Percentiles rank a stretch among this genome's conserved stretches.
These are phyloP conservation scores for Leccinum olivaceopallidum DNA, from an alignment of 768 basidiomycete species.

Conservation along the genomic window DNA sequence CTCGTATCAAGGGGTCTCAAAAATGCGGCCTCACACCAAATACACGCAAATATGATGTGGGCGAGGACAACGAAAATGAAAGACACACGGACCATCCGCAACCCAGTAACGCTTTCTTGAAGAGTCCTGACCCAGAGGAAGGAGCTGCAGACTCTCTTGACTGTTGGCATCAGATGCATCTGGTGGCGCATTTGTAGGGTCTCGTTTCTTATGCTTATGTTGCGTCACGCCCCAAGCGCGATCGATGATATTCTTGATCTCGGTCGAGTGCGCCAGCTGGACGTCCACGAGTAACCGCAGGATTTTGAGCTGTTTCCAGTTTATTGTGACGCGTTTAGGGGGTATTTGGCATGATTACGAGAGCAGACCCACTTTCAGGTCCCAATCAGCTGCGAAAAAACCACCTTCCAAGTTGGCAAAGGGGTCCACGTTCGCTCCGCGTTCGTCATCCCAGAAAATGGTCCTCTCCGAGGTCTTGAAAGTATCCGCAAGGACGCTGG, in stretches of 20 bases:
- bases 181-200: constrained; percentile 53
- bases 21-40: constrained; percentile 57
- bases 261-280: constrained; percentile 67
- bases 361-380: constrained; percentile 65
- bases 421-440: constrained; percentile 70
- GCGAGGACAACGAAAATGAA: constrained; percentile 34
- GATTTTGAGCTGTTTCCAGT: constrained; percentile 64
- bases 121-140: constrained; percentile 77
- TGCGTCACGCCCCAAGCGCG: constrained; percentile 85
- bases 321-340: constrained; percentile 32
- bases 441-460: constrained; percentile 77
- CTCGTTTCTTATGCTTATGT: constrained; percentile 83
- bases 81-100: constrained; percentile 79
- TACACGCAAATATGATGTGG: constrained; percentile 65
- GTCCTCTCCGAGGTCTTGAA: constrained; percentile 74
- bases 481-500: constrained; percentile 66
- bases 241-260: constrained; percentile 74
- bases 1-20: constrained; percentile 43
- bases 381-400: constrained; percentile 81
- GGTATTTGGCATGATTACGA: constrained; percentile 25
- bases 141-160: constrained; percentile 60
- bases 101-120: constrained; percentile 83
- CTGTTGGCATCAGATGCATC: constrained; percentile 64
- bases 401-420: constrained; percentile 65
- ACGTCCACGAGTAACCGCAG: constrained; percentile 84